Evolutionary conservation across 495 filamentous ascomycete genomes (phyloP), one percentile per base, ranked within the genome.

Genomic region (Penicillium turbatum): DNA sequence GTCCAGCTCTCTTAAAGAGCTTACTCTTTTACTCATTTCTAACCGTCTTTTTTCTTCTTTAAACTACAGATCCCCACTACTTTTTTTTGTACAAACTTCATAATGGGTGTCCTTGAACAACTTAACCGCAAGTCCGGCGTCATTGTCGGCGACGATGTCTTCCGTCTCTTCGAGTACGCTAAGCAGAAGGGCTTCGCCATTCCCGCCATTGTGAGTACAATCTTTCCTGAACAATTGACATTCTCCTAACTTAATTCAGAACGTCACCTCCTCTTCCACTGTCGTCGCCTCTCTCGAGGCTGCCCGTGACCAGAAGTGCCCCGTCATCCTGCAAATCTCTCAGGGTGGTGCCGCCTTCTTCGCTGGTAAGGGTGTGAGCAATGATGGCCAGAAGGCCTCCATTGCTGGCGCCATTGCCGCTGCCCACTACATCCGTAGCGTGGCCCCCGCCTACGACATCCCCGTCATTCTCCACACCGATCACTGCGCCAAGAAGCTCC

Each of bases 321-420:
- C 92, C 45, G 84, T 97, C 74, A 87, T 96, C 69, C 83, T 96
- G 53, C 92, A 97, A 76, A 76, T 89, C 61, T 92, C 88, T 63
- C 88, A 97, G 74, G 92, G 93, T 64, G 93, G 93, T 72, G 87
- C 91, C 34, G 91, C 90, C 59, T 96, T 86, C 83, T 97, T 96
- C 70, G 86, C 86, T 63, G 92, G 91, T 72, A 96, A 96, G 85
- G 78, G 90, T 66, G 84, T 97, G 62, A 77, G 81, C 72, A 96
- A 97, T 73, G 76, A 79, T 36, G 83, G 89, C 72, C 92, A 96
- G 73, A 79, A 82, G 54, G 92, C 92, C 43, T 92, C 91, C 44
- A 90, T 97, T 64, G 83, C 84, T 38, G 93, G 95, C 63, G 79
- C 86, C 67, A 76, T 96, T 54, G 90, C 93, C 57, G 93, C 80